Evolutionary conservation across 805 yeast species (phyloP).

Genomic region (Metschnikowia drakensbergensis): DNA sequence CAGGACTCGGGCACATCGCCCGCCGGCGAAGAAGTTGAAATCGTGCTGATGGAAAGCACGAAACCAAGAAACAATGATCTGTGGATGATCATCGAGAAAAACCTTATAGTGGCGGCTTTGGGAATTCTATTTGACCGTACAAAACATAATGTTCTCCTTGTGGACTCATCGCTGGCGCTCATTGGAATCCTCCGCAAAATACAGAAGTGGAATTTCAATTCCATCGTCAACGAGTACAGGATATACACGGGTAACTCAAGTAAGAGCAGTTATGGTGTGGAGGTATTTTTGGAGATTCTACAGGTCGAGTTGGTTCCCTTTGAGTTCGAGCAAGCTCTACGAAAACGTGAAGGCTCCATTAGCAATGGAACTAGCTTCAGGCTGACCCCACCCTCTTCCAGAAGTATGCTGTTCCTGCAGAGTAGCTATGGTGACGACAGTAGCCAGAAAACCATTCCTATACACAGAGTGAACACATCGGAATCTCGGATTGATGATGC

Average conservation of each 20-base stretch:
- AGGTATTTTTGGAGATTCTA: constrained; percentile 74
- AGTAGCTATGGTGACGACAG: background rate
- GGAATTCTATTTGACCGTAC: constrained; percentile 58
- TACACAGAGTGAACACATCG: background rate
- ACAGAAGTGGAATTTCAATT: constrained; percentile 85
- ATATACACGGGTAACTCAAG: constrained; percentile 60
- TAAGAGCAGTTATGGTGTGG: constrained; percentile 73
- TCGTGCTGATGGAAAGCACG: constrained; percentile 21
- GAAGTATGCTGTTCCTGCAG: constrained; percentile 7
- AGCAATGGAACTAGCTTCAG: background rate
- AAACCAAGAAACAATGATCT: constrained; percentile 43
- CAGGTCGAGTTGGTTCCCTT: constrained; percentile 48
- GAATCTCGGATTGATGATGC: background rate
- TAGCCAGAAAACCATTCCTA: background rate
- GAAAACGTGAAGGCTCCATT: constrained; percentile 2
- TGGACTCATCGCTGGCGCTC: constrained; percentile 77
- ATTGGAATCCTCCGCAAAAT: constrained; percentile 78
- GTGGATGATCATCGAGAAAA: constrained; percentile 74
- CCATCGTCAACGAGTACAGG: constrained; percentile 81
- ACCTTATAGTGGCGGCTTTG: constrained; percentile 61
- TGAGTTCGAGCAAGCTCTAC: constrained; percentile 31
- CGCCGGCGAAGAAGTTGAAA: constrained; percentile 17
- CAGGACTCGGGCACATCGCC: constrained; percentile 14
- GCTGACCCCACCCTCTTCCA: background rate
- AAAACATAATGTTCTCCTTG: constrained; percentile 65